Conservation (phyloP, 805 yeast genomes). For the Yarrowia porcina region DNA sequence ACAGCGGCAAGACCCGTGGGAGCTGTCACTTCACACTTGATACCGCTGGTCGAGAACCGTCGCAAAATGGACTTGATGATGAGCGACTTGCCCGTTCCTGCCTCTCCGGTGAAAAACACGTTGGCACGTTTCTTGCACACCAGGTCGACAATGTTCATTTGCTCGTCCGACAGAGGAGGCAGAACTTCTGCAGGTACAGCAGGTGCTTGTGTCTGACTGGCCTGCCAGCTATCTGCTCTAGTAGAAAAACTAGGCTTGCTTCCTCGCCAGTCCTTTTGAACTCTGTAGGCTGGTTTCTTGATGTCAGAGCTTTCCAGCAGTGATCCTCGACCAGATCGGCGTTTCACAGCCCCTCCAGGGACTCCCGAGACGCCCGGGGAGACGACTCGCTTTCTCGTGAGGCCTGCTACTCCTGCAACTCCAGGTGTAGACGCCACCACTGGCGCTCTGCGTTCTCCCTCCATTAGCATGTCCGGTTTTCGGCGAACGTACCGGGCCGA, state of each 20-base stretch:
- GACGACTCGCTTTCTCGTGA: not conserved
- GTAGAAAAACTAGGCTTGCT: not conserved
- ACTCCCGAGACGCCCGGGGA: not conserved
- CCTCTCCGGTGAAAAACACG: slow-evolving; percentile 92
- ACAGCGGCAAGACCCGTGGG: slow-evolving; percentile 91
- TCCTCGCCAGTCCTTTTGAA: not conserved
- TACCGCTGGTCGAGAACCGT: slow-evolving; percentile 42
- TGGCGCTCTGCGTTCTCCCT: not conserved
- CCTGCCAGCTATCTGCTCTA: no score
- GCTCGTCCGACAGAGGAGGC: slow-evolving; percentile 43
- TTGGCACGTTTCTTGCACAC: slow-evolving; percentile 57
- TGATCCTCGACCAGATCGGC: not conserved
- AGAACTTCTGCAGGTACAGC: not conserved
- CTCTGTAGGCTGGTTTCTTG: not conserved
- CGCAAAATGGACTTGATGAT: slow-evolving; percentile 62
- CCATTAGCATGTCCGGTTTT: slow-evolving; percentile 3
- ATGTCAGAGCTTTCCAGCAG: not conserved
- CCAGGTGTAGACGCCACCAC: not conserved
- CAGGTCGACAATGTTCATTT: slow-evolving; percentile 52
- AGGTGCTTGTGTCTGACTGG: not conserved
- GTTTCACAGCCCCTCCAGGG: not conserved
- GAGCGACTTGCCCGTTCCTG: slow-evolving; percentile 96
- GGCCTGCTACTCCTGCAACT: not conserved
- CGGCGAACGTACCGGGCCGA: not conserved
- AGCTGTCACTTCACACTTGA: slow-evolving; percentile 69